Base-by-base conservation (phyloP, 345 rosid genomes). In the Linum trigynum region DNA sequence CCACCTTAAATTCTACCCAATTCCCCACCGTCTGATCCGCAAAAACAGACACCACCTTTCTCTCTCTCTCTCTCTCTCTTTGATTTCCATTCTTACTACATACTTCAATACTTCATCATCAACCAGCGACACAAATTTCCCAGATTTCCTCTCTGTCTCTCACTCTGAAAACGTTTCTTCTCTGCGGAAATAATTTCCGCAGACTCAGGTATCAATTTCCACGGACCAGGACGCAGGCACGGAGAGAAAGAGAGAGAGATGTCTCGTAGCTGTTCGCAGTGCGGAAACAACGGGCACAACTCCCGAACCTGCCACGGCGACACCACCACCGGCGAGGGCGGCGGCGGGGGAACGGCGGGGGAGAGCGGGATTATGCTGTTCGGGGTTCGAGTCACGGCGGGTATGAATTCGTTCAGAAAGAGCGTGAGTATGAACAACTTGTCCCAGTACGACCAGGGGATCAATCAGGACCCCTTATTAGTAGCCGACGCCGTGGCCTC, bases 371-470 rank as follows among this genome's bases (percentile, higher is more conserved):
- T 82, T 79, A 84, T 83, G 95, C 74, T 88, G 12, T 88, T 88
- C 60, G 95, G 95, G 17, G 95, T 88, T 4, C 80, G 86, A 16
- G 75, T 88, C n/a, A 77, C 80, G 0, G 81, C 77, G 17, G 90
- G 71, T 14, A 65, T 50, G 5, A 43, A 68, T n/a, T 72, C 90
- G 2, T 85, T 87, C 43, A 72, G 91, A 15, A 87, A 87, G 72
- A 87, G 84, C 68, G 83, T 69, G n/a, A 87, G 94, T 57, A 87
- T 87, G 95, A 82, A 70, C 57, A 87, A 87, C 72, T 83, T 85
- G 10, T 81, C 86, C 50, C 85, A 83, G 38, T 83, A 77, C 57
- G 89, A 85, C 48, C 88, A 77, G 37, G 61, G 53, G 53, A 48
- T 23, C 32, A 23, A 72, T 63, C 86, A 75, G 2, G 88, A 83